These are phyloP conservation scores for Cupressus sempervirens DNA, from an alignment of 75 land plant species.

Conservation along the genomic window DNA sequence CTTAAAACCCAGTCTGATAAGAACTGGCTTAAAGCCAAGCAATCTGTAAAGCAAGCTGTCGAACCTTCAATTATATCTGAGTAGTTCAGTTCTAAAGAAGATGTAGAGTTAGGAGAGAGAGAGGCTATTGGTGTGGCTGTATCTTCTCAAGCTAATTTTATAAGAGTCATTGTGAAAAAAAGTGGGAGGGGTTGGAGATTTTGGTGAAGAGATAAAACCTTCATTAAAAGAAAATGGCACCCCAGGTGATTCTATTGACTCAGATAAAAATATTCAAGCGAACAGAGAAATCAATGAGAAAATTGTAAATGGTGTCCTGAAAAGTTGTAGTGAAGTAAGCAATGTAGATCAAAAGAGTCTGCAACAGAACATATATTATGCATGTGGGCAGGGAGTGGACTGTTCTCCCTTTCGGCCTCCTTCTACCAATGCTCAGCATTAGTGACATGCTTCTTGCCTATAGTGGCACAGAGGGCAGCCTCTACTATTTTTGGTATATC, in stretches of 20 bases:
- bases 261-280: not conserved
- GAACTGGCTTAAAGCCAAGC: conserved; percentile 37
- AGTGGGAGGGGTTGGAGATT: conserved; percentile 12
- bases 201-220: not conserved
- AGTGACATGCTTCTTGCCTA: no score
- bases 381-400: no score
- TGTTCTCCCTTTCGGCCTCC: no score
- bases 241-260: not conserved
- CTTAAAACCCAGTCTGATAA: conserved; percentile 21
- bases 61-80: conserved; percentile 9
- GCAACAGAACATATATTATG: no score
- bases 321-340: not conserved
- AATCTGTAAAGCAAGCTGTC: conserved; percentile 26
- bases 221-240: not conserved
- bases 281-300: not conserved
- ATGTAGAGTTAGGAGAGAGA: not conserved
- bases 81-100: not conserved
- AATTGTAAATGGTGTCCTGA: not conserved
- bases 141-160: conserved; percentile 89
- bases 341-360: not conserved
- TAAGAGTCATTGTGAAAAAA: conserved; percentile 74
- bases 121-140: conserved; percentile 81
- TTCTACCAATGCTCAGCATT: no score
- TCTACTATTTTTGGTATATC: no score
- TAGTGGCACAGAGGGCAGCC: no score